Percentiles rank a stretch among this genome's conserved stretches.
Evolutionary conservation across 2,329 filamentous ascomycete genomes (phyloP).

Genomic region (Fusarium burgessii): DNA sequence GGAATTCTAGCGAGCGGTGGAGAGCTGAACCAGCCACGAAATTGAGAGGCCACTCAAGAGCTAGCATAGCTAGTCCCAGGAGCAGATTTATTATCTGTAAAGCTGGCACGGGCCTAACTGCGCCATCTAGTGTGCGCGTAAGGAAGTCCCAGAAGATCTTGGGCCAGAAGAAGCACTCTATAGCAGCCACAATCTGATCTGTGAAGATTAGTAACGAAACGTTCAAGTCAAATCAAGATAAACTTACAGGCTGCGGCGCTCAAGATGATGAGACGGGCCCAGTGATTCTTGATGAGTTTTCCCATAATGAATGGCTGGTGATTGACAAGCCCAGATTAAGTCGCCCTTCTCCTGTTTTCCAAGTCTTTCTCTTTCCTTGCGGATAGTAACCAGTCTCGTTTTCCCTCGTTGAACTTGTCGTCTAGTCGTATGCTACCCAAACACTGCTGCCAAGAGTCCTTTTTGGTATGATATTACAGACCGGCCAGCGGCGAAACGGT

Average conservation of each 20-base stretch:
- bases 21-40: constrained; percentile 80
- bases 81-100: constrained; percentile 92
- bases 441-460: constrained; percentile 20
- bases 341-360: constrained; percentile 14
- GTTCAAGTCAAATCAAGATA: not conserved
- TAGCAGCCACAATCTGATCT: constrained; percentile 88
- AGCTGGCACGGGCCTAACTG: constrained; percentile 87
- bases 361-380: constrained; percentile 11
- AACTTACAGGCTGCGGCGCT: constrained; percentile 80
- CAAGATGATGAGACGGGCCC: constrained; percentile 93
- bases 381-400: constrained; percentile 9
- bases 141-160: constrained; percentile 99
- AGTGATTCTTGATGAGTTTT: constrained; percentile 99
- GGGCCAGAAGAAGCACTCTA: constrained; percentile 96
- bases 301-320: constrained; percentile 73
- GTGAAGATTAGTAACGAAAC: constrained; percentile 42
- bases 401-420: constrained; percentile 10
- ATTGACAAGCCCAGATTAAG: constrained; percentile 24
- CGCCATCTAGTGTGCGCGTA: constrained; percentile 87
- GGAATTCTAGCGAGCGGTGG: constrained; percentile 88
- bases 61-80: constrained; percentile 80
- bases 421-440: constrained; percentile 28
- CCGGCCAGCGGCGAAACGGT: constrained; percentile 33
- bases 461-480: constrained; percentile 33
- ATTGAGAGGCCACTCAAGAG: constrained; percentile 90